These are phyloP conservation scores for Houttuynia cordata DNA, from an alignment of 164 flowering plant genomes.

Conservation along the genomic window DNA sequence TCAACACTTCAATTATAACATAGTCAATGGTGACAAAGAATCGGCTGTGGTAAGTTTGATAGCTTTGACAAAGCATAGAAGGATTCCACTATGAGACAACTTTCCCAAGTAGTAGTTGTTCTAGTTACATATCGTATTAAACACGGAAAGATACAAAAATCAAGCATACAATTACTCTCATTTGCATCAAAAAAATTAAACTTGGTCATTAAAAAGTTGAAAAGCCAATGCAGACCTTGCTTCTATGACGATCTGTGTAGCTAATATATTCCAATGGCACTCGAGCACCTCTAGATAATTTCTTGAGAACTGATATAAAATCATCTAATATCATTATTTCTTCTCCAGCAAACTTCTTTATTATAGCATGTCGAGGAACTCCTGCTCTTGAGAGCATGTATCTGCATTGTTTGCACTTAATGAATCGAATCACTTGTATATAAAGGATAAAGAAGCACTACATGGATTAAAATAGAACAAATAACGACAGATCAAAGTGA, in stretches of 20 bases:
- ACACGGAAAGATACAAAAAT: background rate
- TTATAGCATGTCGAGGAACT: conserved; percentile 91
- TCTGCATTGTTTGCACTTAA: conserved; percentile 26
- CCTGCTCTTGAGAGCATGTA: conserved; percentile 93
- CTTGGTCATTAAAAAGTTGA: background rate
- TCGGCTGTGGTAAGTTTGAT: too few relatives aligned
- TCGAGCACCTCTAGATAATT: conserved; percentile 75
- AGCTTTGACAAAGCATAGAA: too few relatives aligned
- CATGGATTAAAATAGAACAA: too few relatives aligned
- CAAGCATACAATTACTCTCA: background rate
- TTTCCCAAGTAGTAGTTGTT: too few relatives aligned
- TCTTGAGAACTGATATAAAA: conserved; percentile 44
- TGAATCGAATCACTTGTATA: background rate
- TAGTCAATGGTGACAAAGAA: too few relatives aligned
- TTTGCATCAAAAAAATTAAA: background rate
- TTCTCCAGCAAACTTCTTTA: conserved; percentile 82
- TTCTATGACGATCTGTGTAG: conserved; percentile 74
- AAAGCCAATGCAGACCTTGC: conserved; percentile 44
- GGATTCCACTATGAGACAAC: too few relatives aligned
- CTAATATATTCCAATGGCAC: conserved; percentile 83
- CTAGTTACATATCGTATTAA: too few relatives aligned
- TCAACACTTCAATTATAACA: too few relatives aligned
- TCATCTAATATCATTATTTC: conserved; percentile 64
- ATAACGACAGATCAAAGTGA: too few relatives aligned
- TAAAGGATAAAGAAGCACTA: background rate